phyloP scores from a whole-genome alignment of 2,329 filamentous ascomycete genomes.

The Calcarisporium arbuscula region DNA sequence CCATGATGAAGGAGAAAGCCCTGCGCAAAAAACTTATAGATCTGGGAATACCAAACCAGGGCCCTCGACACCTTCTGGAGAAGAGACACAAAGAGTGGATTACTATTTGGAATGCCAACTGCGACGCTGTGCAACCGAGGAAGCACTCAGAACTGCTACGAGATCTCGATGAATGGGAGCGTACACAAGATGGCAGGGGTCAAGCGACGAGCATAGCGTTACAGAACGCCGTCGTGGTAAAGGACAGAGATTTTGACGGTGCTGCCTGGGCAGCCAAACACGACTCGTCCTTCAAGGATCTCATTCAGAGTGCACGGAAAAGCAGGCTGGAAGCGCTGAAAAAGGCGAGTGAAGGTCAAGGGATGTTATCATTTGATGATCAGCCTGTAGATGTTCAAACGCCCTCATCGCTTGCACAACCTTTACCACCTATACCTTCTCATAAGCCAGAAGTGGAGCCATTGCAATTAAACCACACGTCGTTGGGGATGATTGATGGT shows the following conservation, averaged over 20 bases:
- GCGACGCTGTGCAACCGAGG: constrained; percentile 72
- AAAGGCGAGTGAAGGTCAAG: constrained; percentile 17
- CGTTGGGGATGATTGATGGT: too few species aligned
- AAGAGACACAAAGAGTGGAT: constrained; percentile 87
- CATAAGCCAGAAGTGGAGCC: too few species aligned
- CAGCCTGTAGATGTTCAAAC: too few species aligned
- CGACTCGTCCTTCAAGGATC: constrained; percentile 65
- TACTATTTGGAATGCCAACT: constrained; percentile 95
- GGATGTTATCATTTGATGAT: too few species aligned
- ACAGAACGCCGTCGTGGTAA: constrained; percentile 47
- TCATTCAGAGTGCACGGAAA: constrained; percentile 70
- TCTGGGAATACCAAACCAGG: constrained; percentile 67
- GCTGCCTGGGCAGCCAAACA: constrained; percentile 69
- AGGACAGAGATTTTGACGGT: constrained; percentile 84
- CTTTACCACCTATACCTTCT: too few species aligned
- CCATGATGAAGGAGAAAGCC: constrained; percentile 70
- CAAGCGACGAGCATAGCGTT: constrained; percentile 26
- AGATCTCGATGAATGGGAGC: constrained; percentile 83
- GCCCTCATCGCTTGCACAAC: too few species aligned
- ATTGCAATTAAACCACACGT: too few species aligned
- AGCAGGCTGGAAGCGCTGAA: constrained; percentile 38
- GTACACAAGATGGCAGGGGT: constrained; percentile 63
- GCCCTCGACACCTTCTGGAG: constrained; percentile 64
- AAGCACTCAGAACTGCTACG: constrained; percentile 64
- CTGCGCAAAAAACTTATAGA: constrained; percentile 78